Conservation (phyloP, 768 basidiomycete species). For the Grammothele lineata region DNA sequence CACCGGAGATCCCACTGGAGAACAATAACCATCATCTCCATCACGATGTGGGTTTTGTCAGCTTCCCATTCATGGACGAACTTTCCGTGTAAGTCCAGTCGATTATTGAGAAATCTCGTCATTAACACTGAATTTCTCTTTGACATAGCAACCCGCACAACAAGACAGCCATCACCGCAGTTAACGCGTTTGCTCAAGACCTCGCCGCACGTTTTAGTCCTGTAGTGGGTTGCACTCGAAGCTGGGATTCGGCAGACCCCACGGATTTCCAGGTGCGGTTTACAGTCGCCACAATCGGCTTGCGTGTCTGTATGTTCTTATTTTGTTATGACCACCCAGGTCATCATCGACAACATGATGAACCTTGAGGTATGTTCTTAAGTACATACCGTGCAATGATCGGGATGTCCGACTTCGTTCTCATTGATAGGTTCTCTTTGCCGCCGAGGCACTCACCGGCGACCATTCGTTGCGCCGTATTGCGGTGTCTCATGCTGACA, state of each 20-base stretch:
- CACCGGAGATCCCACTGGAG: conserved; percentile 49
- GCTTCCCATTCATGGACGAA: conserved; percentile 65
- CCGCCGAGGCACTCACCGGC: conserved; percentile 50
- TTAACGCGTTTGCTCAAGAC: conserved; percentile 53
- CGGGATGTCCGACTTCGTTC: too few relatives aligned
- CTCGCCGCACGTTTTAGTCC: conserved; percentile 56
- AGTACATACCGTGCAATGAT: too few relatives aligned
- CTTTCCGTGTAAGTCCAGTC: conserved; percentile 39
- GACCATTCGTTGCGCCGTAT: conserved; percentile 57
- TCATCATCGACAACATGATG: conserved; percentile 82
- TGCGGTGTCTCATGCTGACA: conserved; percentile 60
- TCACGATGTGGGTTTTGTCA: conserved; percentile 71
- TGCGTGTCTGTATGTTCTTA: too few relatives aligned
- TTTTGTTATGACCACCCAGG: conserved; percentile 33
- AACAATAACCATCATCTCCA: conserved; percentile 40
- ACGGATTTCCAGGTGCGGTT: conserved; percentile 50
- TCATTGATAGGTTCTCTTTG: conserved; percentile 49
- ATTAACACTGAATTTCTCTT: neutral
- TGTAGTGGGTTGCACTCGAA: conserved; percentile 65
- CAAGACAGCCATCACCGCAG: conserved; percentile 47
- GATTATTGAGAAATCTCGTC: too few relatives aligned
- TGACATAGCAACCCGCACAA: conserved; percentile 53
- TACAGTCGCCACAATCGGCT: neutral
- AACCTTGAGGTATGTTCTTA: conserved; percentile 48
- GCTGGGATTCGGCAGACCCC: conserved; percentile 59